These are phyloP conservation scores for Fagopyrum tataricum DNA, from an alignment of 148 eudicot genomes.

Conservation along the genomic window DNA sequence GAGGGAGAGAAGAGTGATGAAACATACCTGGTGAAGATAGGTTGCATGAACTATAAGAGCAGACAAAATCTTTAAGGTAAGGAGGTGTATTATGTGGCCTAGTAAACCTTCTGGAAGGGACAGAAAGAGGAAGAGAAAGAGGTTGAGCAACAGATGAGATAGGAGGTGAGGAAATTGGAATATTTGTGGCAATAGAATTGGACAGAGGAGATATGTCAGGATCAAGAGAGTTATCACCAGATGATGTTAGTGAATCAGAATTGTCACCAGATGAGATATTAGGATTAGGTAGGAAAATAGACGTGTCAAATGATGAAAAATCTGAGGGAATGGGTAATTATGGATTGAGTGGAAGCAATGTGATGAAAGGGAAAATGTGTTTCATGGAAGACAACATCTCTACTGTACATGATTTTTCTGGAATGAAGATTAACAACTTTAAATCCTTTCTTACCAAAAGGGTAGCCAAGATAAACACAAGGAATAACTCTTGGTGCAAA, in stretches of 20 bases:
- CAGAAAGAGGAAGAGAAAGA: conserved; percentile 22
- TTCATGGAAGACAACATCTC: neutral
- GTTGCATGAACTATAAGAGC: too few relatives aligned
- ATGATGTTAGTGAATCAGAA: too few relatives aligned
- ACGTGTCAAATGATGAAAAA: neutral
- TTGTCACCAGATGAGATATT: too few relatives aligned
- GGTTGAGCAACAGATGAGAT: conserved; percentile 26
- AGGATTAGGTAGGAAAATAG: too few relatives aligned
- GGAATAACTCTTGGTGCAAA: neutral
- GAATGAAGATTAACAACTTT: neutral
- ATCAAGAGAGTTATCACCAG: too few relatives aligned
- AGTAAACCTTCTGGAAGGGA: too few relatives aligned
- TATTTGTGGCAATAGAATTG: neutral
- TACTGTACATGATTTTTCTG: too few relatives aligned
- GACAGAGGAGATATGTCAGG: conserved; percentile 22
- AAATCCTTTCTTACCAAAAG: neutral
- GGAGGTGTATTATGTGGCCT: neutral
- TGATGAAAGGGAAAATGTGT: neutral
- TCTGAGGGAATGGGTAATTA: neutral
- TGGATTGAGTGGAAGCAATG: neutral
- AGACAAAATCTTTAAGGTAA: neutral
- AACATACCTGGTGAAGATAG: too few relatives aligned
- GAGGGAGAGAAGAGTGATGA: neutral
- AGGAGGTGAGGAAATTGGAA: conserved; percentile 1
- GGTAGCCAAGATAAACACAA: neutral